Evolutionary conservation across 139 green algal species (phyloP).

Genomic region (Chara braunii): DNA sequence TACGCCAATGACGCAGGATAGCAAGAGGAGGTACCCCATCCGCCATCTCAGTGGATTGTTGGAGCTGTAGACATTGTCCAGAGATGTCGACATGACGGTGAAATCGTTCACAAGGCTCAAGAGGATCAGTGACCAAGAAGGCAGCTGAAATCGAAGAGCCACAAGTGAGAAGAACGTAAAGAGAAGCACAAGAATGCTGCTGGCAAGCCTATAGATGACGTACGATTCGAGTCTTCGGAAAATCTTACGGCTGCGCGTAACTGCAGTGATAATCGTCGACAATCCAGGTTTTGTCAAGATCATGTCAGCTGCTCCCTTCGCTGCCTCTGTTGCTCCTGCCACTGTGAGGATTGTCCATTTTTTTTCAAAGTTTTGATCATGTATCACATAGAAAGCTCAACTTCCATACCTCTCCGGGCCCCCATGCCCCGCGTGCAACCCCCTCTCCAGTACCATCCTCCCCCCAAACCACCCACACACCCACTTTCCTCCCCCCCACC

Average conservation of each 20-base stretch:
- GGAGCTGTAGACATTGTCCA: slow-evolving; percentile 23
- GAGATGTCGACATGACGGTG: slow-evolving; percentile 35
- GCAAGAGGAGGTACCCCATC: slow-evolving; percentile 32
- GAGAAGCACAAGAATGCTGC: too few relatives aligned
- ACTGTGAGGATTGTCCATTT: too few relatives aligned
- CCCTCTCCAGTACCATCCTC: too few relatives aligned
- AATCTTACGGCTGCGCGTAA: slow-evolving; percentile 3
- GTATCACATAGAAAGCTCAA: too few relatives aligned
- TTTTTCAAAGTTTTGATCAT: too few relatives aligned
- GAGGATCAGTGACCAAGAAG: slow-evolving; percentile 20
- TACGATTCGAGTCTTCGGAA: too few relatives aligned
- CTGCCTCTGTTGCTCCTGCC: slow-evolving; percentile 68
- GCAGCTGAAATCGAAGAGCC: slow-evolving; percentile 19
- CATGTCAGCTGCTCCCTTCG: slow-evolving; percentile 78
- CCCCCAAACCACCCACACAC: too few relatives aligned
- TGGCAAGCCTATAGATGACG: too few relatives aligned
- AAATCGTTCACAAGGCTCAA: slow-evolving; percentile 47
- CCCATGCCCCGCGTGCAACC: too few relatives aligned
- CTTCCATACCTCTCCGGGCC: too few relatives aligned
- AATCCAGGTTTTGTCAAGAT: slow-evolving; percentile 75
- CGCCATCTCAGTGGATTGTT: slow-evolving; percentile 15
- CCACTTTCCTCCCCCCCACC: too few relatives aligned
- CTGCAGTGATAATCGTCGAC: slow-evolving; percentile 57
- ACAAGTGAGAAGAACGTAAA: too few relatives aligned
- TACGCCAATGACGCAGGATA: slow-evolving; percentile 1